phyloP scores from a whole-genome alignment of 345 rosid species.

The Ceriops decandra region DNA sequence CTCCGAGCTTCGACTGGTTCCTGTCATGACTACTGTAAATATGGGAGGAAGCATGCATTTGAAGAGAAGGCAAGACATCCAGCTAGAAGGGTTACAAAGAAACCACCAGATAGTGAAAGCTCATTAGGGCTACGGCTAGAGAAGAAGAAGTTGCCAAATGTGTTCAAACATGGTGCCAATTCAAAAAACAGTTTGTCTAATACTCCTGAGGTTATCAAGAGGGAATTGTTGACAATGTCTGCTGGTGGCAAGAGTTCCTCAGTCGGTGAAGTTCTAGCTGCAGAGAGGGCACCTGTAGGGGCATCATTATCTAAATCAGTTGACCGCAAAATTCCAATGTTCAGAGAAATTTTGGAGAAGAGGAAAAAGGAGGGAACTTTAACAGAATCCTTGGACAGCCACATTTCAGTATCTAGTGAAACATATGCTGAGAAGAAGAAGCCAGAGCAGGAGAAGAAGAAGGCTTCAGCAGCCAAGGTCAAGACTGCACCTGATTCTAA shows the following conservation, averaged over 20 bases:
- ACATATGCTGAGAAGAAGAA: slow-evolving; percentile 3
- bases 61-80: slow-evolving; percentile 45
- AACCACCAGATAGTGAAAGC: slow-evolving; percentile 32
- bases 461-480: slow-evolving; percentile 7
- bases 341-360: slow-evolving; percentile 10
- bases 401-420: slow-evolving; percentile 4
- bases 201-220: slow-evolving; percentile 26
- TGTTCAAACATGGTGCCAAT: slow-evolving; percentile 24
- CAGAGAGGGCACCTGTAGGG: neutral
- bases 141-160: slow-evolving; percentile 31
- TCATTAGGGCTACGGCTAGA: slow-evolving; percentile 25
- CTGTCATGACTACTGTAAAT: slow-evolving; percentile 85
- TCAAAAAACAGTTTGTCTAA: slow-evolving; percentile 8
- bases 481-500: slow-evolving; percentile 10
- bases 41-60: slow-evolving; percentile 47
- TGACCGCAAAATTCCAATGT: slow-evolving; percentile 13
- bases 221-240: slow-evolving; percentile 22
- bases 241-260: neutral
- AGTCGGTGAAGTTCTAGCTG: neutral
- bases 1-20: slow-evolving; percentile 75
- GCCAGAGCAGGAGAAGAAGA: neutral
- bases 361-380: neutral
- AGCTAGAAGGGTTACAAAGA: slow-evolving; percentile 36
- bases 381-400: slow-evolving; percentile 14
- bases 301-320: slow-evolving; percentile 8